A percentile compares a stretch with the other conserved stretches of the same genome.
These are phyloP conservation scores for Saturnispora galanensis DNA, from an alignment of 805 yeast genomes.

Conservation along the genomic window DNA sequence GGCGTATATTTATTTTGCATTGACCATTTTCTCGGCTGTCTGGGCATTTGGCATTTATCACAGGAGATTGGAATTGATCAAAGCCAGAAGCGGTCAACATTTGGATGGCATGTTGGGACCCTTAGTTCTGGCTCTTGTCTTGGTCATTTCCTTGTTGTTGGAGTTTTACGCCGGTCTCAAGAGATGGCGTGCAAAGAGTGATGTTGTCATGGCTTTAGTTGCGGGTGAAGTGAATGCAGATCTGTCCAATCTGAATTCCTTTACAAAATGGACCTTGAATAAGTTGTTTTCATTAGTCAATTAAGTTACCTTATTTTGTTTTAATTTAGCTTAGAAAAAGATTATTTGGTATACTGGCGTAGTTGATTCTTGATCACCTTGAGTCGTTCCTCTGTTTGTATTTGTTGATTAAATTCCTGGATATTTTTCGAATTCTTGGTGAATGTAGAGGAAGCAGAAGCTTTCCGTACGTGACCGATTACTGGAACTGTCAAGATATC, in stretches of 20 bases:
- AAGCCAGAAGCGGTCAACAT: constrained; percentile 75
- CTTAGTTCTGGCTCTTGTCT: constrained; percentile 59
- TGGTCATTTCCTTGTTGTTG: constrained; percentile 53
- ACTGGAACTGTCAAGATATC: too few relatives aligned
- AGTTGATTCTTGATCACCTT: constrained; percentile 19
- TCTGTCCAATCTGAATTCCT: constrained; percentile 20
- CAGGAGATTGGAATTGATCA: constrained; percentile 61
- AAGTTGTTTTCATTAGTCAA: constrained; percentile 21
- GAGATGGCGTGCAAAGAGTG: constrained; percentile 20
- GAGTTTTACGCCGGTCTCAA: constrained; percentile 65
- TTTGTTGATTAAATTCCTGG: constrained; percentile 5
- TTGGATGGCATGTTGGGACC: constrained; percentile 91
- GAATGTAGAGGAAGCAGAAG: not conserved
- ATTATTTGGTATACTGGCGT: constrained; percentile 6
- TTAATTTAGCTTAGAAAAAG: not conserved
- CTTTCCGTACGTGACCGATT: not conserved
- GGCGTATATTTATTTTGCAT: constrained; percentile 70
- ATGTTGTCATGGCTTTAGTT: constrained; percentile 11
- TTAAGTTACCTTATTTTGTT: not conserved
- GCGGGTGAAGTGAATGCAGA: constrained; percentile 11
- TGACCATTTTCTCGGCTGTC: constrained; percentile 72
- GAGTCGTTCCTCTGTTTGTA: constrained; percentile 16
- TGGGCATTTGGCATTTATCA: constrained; percentile 85
- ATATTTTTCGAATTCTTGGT: constrained; percentile 4
- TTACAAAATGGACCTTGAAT: constrained; percentile 17